phyloP scores from a whole-genome alignment of 1,284 basidiomycete genomes.

The Trametes polyzona region DNA sequence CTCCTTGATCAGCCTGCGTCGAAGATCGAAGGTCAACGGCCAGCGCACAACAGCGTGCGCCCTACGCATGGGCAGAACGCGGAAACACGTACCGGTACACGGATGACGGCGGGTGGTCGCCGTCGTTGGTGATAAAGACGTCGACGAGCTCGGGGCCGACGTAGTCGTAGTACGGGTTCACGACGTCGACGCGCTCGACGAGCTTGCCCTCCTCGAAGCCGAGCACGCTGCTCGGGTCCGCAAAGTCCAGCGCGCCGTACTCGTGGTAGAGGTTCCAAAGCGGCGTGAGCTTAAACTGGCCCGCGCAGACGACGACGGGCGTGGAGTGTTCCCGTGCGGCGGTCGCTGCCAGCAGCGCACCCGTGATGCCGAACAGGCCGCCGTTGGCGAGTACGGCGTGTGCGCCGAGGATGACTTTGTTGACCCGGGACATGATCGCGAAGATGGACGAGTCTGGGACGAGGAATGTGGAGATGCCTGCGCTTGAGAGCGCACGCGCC shows the following conservation, averaged over 20 bases:
- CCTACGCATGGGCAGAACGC: constrained; percentile 4
- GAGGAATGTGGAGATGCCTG: constrained; percentile 91
- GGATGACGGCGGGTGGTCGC: constrained; percentile 91
- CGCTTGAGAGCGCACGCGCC: constrained; percentile 77
- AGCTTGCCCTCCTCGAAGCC: constrained; percentile 79
- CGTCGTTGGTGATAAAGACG: constrained; percentile 95
- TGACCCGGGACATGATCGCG: constrained; percentile 95
- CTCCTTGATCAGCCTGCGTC: constrained; percentile 78
- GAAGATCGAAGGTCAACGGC: not conserved
- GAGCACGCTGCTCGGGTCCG: constrained; percentile 82
- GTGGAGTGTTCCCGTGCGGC: constrained; percentile 93
- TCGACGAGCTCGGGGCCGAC: constrained; percentile 91
- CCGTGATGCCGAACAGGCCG: constrained; percentile 89
- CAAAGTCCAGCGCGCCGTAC: constrained; percentile 86
- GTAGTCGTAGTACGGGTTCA: constrained; percentile 95
- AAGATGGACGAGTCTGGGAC: constrained; percentile 96
- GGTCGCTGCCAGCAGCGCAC: constrained; percentile 82
- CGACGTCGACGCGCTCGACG: constrained; percentile 85
- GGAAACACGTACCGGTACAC: constrained; percentile 69
- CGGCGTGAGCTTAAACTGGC: constrained; percentile 95
- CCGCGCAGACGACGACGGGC: constrained; percentile 93
- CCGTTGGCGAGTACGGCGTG: constrained; percentile 96
- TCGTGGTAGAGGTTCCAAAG: constrained; percentile 93
- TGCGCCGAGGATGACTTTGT: constrained; percentile 93
- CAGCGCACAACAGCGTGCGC: constrained; percentile 12